Evolutionary conservation across 208 protist genomes (phyloP).

Genomic region (Trypanosoma cruzi): DNA sequence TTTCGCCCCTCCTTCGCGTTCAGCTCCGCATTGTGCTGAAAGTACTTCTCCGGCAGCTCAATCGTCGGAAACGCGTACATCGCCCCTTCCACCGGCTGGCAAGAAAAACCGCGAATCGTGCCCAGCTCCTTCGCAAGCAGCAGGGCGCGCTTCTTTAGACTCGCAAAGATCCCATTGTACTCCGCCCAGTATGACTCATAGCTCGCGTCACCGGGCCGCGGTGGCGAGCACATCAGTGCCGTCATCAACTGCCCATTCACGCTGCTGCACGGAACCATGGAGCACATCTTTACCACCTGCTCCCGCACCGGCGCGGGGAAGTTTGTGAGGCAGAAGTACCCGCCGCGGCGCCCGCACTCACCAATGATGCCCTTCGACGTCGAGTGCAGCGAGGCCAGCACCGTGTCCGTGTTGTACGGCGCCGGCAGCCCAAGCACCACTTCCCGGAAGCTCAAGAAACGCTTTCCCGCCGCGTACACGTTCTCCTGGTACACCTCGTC

Average conservation of each 20-base stretch:
- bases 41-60: slow-evolving; percentile 80
- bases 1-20: slow-evolving; percentile 66
- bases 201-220: slow-evolving; percentile 88
- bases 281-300: slow-evolving; percentile 97
- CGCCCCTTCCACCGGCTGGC: slow-evolving; percentile 93
- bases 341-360: slow-evolving; percentile 98
- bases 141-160: slow-evolving; percentile 61
- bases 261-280: slow-evolving; percentile 97
- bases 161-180: slow-evolving; percentile 77
- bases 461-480: slow-evolving; percentile 91
- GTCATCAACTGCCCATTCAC: slow-evolving; percentile 95
- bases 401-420: slow-evolving; percentile 63
- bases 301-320: slow-evolving; percentile 56
- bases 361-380: slow-evolving; percentile 98
- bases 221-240: slow-evolving; percentile 97
- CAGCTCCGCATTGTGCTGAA: slow-evolving; percentile 53
- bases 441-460: slow-evolving; percentile 93
- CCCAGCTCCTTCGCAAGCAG: slow-evolving; percentile 90
- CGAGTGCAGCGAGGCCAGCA: slow-evolving; percentile 95
- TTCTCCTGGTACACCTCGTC: slow-evolving; percentile 99
- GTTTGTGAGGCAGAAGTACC: slow-evolving; percentile 96
- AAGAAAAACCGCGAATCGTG: slow-evolving; percentile 92
- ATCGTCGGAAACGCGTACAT: slow-evolving; percentile 99
- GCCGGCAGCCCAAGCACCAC: slow-evolving; percentile 66
- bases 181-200: slow-evolving; percentile 89